These are phyloP conservation scores for Cajanus cajan DNA, from an alignment of 306 rosid genomes.

Conservation along the genomic window DNA sequence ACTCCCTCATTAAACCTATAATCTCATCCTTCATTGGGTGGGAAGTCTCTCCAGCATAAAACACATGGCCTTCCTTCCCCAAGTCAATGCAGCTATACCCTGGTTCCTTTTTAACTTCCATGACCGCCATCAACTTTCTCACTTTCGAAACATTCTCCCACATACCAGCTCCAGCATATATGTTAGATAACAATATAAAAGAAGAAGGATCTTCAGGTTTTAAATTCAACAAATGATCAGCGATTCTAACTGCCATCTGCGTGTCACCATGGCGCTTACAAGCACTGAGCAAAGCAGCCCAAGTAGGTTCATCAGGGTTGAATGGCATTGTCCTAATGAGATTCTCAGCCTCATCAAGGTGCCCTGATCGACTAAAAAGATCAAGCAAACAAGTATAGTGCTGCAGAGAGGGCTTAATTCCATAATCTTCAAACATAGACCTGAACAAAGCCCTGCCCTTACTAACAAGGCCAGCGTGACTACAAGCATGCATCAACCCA, in stretches of 20 bases:
- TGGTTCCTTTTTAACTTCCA: slow-evolving; percentile 75
- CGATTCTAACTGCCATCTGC: slow-evolving; percentile 66
- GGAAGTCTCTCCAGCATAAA: slow-evolving; percentile 82
- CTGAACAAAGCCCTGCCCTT: slow-evolving; percentile 65
- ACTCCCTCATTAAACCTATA: slow-evolving; percentile 50
- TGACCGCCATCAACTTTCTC: slow-evolving; percentile 58
- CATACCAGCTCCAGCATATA: slow-evolving; percentile 65
- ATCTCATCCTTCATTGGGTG: slow-evolving; percentile 78
- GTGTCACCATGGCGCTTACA: slow-evolving; percentile 67
- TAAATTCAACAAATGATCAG: slow-evolving; percentile 50
- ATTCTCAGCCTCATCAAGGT: slow-evolving; percentile 78
- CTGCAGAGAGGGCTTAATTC: slow-evolving; percentile 70
- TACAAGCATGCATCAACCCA: slow-evolving; percentile 87
- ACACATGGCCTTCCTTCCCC: slow-evolving; percentile 71
- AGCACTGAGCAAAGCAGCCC: slow-evolving; percentile 88
- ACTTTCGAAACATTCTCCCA: slow-evolving; percentile 78
- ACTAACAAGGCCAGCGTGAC: slow-evolving; percentile 70
- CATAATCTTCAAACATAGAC: slow-evolving; percentile 62
- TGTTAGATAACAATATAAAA: slow-evolving; percentile 66
- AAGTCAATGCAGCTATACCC: slow-evolving; percentile 77
- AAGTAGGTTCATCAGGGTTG: slow-evolving; percentile 80
- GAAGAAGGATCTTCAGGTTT: slow-evolving; percentile 71
- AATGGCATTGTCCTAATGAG: slow-evolving; percentile 61
- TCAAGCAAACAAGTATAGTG: slow-evolving; percentile 90
- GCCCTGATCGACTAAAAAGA: slow-evolving; percentile 83